A percentile compares a stretch with the other conserved stretches of the same genome.
Conservation (phyloP, 352 stramenopile genomes). For the Pythium periplocum region DNA sequence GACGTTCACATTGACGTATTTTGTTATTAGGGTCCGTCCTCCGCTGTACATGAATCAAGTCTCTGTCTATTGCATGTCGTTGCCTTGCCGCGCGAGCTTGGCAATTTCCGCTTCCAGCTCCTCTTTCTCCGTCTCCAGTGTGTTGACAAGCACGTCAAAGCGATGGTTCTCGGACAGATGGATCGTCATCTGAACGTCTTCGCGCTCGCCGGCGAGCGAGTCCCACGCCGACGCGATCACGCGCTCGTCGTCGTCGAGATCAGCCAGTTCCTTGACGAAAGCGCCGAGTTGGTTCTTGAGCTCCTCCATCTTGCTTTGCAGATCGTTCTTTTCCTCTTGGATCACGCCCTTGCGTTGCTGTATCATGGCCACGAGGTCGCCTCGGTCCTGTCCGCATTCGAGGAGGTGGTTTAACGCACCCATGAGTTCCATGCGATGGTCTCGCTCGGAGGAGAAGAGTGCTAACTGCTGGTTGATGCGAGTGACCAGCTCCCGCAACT, state of each 20-base stretch:
- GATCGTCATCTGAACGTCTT: slow-evolving; percentile 72
- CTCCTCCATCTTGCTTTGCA: slow-evolving; percentile 58
- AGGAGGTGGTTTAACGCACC: slow-evolving; percentile 28
- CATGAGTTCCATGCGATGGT: slow-evolving; percentile 29
- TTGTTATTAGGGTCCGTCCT: no score
- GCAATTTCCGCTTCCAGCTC: slow-evolving; percentile 1
- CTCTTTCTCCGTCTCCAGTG: background rate
- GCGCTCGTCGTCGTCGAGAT: slow-evolving; percentile 37
- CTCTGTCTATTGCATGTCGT: no score
- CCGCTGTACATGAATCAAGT: no score
- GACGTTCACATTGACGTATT: no score
- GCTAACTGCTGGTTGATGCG: slow-evolving; percentile 24
- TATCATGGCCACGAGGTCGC: slow-evolving; percentile 29
- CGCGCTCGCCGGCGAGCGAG: slow-evolving; percentile 29
- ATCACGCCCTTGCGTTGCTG: slow-evolving; percentile 24
- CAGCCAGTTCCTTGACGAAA: slow-evolving; percentile 41
- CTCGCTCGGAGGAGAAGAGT: slow-evolving; percentile 28
- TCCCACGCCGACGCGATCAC: slow-evolving; percentile 32
- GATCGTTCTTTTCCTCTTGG: slow-evolving; percentile 23
- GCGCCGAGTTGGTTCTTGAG: slow-evolving; percentile 36
- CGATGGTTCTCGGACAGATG: slow-evolving; percentile 34
- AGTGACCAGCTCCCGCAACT: slow-evolving; percentile 19
- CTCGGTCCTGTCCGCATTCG: slow-evolving; percentile 31
- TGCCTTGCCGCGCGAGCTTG: background rate
- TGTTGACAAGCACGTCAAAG: slow-evolving; percentile 8